A percentile compares a stretch with the other conserved stretches of the same genome.
Conservation (phyloP, 2,329 filamentous ascomycete species). For the Dactylonectria macrodidyma region DNA sequence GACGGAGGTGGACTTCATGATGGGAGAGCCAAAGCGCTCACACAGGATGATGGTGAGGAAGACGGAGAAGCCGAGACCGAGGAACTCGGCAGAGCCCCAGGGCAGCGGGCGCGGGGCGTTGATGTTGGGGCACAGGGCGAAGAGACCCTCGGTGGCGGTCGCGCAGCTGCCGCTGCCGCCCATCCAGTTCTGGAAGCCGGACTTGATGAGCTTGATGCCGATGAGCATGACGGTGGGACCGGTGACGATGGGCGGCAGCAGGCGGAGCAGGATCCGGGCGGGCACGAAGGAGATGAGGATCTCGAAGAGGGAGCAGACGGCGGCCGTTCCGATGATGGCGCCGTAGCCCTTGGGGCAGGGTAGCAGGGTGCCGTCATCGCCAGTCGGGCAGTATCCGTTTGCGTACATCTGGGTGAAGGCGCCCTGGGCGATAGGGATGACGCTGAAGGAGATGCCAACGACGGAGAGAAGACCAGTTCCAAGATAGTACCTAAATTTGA, state of each 20-base stretch:
- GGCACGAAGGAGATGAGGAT: slow-evolving; percentile 82
- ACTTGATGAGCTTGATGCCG: slow-evolving; percentile 79
- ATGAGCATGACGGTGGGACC: slow-evolving; percentile 81
- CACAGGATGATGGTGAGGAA: slow-evolving; percentile 85
- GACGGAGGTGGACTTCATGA: slow-evolving; percentile 87
- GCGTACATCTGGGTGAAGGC: slow-evolving; percentile 84
- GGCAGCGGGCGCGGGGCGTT: slow-evolving; percentile 79
- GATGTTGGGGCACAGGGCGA: slow-evolving; percentile 76
- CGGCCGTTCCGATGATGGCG: slow-evolving; percentile 77
- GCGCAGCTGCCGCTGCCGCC: slow-evolving; percentile 77
- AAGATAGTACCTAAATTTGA: slow-evolving; percentile 74
- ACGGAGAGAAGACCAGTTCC: slow-evolving; percentile 87
- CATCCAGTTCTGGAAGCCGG: slow-evolving; percentile 84
- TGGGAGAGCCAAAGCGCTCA: slow-evolving; percentile 85
- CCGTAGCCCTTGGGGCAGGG: slow-evolving; percentile 86
- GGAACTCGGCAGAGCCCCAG: slow-evolving; percentile 85
- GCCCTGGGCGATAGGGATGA: slow-evolving; percentile 66
- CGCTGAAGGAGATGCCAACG: slow-evolving; percentile 69
- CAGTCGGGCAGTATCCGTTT: slow-evolving; percentile 76
- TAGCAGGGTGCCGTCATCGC: slow-evolving; percentile 74
- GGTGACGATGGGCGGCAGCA: slow-evolving; percentile 86
- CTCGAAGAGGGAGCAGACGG: slow-evolving; percentile 78
- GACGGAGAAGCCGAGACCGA: slow-evolving; percentile 84
- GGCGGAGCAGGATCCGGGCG: slow-evolving; percentile 75
- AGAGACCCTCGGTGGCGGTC: slow-evolving; percentile 67